Conservation (phyloP, 2,329 filamentous ascomycete species). For the Fusarium tupiense region DNA sequence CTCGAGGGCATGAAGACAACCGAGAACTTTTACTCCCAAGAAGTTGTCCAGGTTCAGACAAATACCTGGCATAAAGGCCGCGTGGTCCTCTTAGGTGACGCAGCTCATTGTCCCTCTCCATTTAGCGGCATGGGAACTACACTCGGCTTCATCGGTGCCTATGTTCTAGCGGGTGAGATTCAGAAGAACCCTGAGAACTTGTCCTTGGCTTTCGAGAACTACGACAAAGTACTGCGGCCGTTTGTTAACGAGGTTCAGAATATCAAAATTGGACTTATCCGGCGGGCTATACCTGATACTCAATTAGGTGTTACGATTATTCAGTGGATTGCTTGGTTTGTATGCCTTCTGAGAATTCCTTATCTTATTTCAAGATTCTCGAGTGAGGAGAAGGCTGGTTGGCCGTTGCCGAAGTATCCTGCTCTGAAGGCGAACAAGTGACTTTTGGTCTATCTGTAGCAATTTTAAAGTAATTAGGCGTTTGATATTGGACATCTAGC, state of each 20-base stretch:
- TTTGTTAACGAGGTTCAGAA: conserved; percentile 26
- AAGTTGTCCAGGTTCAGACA: conserved; percentile 19
- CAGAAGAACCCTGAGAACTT: conserved; percentile 9
- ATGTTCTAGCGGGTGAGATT: conserved; percentile 28
- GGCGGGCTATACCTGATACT: conserved; percentile 4
- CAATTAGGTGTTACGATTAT: conserved; percentile 17
- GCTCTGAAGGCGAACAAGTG: neutral
- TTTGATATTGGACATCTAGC: neutral
- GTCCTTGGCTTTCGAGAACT: conserved; percentile 15
- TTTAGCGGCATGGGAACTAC: conserved; percentile 32
- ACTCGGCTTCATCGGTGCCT: conserved; percentile 20
- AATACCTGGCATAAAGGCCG: conserved; percentile 15
- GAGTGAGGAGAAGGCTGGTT: conserved; percentile 25
- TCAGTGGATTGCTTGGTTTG: conserved; percentile 23
- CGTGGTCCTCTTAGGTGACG: conserved; percentile 14
- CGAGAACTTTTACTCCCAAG: conserved; percentile 29
- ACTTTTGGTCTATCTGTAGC: rapidly evolving
- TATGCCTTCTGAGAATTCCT: conserved; percentile 16
- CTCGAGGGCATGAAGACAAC: conserved; percentile 22
- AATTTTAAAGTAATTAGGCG: rapidly evolving
- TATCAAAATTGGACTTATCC: conserved; percentile 8
- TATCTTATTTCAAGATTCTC: conserved; percentile 19
- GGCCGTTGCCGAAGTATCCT: conserved; percentile 22
- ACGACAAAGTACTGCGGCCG: conserved; percentile 11
- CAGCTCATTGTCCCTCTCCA: conserved; percentile 21